phyloP scores from a whole-genome alignment of 2,329 filamentous ascomycete species.

The Colletotrichum godetiae region DNA sequence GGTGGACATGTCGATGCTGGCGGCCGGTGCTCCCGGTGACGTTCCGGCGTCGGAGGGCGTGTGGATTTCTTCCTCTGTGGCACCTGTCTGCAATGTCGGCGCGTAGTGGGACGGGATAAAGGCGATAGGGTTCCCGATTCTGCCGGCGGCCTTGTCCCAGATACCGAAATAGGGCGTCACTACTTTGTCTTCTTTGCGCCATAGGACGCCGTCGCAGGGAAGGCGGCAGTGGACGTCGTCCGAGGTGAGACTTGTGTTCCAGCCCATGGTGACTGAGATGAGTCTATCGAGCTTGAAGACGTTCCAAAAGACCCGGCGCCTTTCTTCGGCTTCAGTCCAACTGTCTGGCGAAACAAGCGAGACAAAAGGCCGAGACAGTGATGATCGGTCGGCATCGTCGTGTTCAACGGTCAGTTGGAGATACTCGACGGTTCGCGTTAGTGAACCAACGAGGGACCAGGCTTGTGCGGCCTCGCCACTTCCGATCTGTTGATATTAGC shows the following conservation, averaged over 20 bases:
- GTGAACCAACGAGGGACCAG: constrained; percentile 36
- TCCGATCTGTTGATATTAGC: constrained; percentile 32
- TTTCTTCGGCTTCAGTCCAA: constrained; percentile 47
- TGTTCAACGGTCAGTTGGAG: constrained; percentile 35
- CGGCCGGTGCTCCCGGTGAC: constrained; percentile 23
- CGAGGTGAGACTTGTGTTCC: constrained; percentile 47
- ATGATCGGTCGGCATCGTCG: constrained; percentile 6
- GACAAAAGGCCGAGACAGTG: constrained; percentile 39
- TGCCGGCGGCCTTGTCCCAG: constrained; percentile 53
- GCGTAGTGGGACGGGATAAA: constrained; percentile 48
- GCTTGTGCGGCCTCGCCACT: constrained; percentile 36
- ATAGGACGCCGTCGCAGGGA: constrained; percentile 52
- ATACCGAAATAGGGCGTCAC: constrained; percentile 57
- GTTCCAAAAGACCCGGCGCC: constrained; percentile 47
- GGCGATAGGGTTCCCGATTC: constrained; percentile 51
- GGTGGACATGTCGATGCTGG: constrained; percentile 46
- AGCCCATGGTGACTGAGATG: constrained; percentile 41
- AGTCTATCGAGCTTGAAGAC: constrained; percentile 45
- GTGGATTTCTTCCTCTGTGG: constrained; percentile 29
- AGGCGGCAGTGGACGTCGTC: constrained; percentile 45
- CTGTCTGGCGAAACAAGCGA: constrained; percentile 42
- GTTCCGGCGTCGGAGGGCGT: constrained; percentile 9
- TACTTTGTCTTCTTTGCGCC: constrained; percentile 52
- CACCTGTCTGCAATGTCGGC: constrained; percentile 19
- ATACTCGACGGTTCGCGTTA: constrained; percentile 38